Conservation (phyloP, 495 filamentous ascomycete species). For the Penicillium macrosclerotiorum region DNA sequence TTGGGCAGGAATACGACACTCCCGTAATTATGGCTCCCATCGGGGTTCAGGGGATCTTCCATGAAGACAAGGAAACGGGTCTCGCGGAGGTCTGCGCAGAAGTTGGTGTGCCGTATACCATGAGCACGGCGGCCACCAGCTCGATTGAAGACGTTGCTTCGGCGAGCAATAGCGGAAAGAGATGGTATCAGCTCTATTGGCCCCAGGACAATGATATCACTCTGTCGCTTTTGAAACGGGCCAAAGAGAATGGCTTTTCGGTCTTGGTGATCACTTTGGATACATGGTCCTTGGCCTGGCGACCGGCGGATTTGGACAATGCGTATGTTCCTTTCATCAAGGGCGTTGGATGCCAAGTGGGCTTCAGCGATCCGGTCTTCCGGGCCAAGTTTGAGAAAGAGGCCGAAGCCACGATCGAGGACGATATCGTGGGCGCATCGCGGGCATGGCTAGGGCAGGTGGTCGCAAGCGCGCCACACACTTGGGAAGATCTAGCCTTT, state of each 20-base stretch:
- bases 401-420: conserved; percentile 45
- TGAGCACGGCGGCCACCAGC: conserved; percentile 56
- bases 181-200: conserved; percentile 72
- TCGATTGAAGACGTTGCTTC: conserved; percentile 55
- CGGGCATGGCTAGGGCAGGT: conserved; percentile 49
- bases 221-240: conserved; percentile 57
- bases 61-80: conserved; percentile 52
- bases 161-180: conserved; percentile 38
- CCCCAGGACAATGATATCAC: conserved; percentile 59
- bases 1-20: conserved; percentile 50
- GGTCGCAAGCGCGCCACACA: conserved; percentile 50
- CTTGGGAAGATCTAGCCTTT: conserved; percentile 58
- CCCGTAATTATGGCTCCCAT: conserved; percentile 60
- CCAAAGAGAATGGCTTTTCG: conserved; percentile 49
- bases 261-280: conserved; percentile 47
- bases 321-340: conserved; percentile 53
- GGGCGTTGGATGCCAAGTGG: conserved; percentile 43
- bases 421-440: conserved; percentile 44
- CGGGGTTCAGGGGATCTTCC: conserved; percentile 58
- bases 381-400: conserved; percentile 51
- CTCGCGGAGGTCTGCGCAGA: conserved; percentile 52
- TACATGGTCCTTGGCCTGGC: conserved; percentile 47
- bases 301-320: conserved; percentile 63
- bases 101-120: conserved; percentile 52
- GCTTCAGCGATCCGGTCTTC: conserved; percentile 61